These are phyloP conservation scores for Phyllosticta paracitricarpa DNA, from an alignment of 2,329 filamentous ascomycete species.

Conservation along the genomic window DNA sequence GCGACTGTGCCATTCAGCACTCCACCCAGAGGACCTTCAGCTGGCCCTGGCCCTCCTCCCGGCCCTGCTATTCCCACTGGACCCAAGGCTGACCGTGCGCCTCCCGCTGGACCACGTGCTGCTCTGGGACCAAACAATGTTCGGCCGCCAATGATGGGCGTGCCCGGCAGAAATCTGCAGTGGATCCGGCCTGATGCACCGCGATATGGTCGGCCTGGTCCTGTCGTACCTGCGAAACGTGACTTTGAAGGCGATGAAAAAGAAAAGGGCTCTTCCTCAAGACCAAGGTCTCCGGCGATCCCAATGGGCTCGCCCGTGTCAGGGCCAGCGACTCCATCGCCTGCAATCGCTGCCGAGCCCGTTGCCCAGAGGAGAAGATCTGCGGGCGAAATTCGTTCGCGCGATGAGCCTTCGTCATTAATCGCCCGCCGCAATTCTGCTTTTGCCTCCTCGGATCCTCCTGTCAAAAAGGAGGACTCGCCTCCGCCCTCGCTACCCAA, in stretches of 20 bases:
- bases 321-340: conserved; percentile 13
- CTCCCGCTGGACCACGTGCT: conserved; percentile 16
- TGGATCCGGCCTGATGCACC: conserved; percentile 32
- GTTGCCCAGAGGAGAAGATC: conserved; percentile 4
- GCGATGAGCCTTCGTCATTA: conserved; percentile 7
- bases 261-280: conserved; percentile 13
- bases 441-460: conserved; percentile 8
- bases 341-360: conserved; percentile 19
- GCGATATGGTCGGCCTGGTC: conserved; percentile 12
- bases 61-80: conserved; percentile 26
- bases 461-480: conserved; percentile 1
- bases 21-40: conserved; percentile 22
- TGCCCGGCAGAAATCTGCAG: conserved; percentile 28
- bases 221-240: conserved; percentile 33
- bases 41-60: not conserved
- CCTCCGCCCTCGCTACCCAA: not conserved
- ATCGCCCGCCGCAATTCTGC: conserved; percentile 12
- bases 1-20: conserved; percentile 20
- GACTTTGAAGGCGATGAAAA: conserved; percentile 36
- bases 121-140: conserved; percentile 22
- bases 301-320: conserved; percentile 1
- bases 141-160: conserved; percentile 22
- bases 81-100: conserved; percentile 27
- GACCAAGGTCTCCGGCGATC: conserved; percentile 8
- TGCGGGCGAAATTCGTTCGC: conserved; percentile 6